phyloP scores from a whole-genome alignment of 768 basidiomycete species.

The Pleurotus giganteus region DNA sequence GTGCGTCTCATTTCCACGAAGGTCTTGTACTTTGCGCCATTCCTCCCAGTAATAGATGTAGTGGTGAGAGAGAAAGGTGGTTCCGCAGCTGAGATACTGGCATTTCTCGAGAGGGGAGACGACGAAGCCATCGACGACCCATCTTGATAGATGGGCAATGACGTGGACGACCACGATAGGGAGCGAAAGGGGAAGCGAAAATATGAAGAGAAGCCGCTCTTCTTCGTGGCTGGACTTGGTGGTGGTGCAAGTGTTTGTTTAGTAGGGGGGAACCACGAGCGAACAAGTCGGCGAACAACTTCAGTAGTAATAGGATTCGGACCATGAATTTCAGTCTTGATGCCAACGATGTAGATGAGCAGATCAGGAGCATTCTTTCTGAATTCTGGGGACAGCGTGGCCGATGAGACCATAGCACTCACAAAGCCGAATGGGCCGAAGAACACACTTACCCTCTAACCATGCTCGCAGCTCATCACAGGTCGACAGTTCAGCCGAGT shows the following conservation, averaged over 20 bases:
- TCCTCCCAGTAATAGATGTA: neutral
- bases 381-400: neutral
- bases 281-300: neutral
- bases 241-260: slow-evolving; percentile 4
- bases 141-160: neutral
- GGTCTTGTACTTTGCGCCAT: neutral
- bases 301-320: neutral
- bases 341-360: slow-evolving; percentile 7
- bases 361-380: neutral
- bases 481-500: neutral
- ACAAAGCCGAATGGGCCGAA: neutral
- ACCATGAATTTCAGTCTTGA: neutral
- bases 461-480: slow-evolving; percentile 1
- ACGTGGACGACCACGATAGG: neutral
- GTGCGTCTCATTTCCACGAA: slow-evolving; percentile 3
- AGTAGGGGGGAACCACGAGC: slow-evolving; percentile 7
- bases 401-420: neutral
- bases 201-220: neutral
- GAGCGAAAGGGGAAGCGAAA: slow-evolving; percentile 5
- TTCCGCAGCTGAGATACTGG: neutral
- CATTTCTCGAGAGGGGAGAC: neutral
- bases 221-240: slow-evolving; percentile 1
- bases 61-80: neutral
- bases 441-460: neutral
- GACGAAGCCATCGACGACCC: neutral